Conservation (phyloP, 169 alveolate species). For the Eimeria acervulina region DNA sequence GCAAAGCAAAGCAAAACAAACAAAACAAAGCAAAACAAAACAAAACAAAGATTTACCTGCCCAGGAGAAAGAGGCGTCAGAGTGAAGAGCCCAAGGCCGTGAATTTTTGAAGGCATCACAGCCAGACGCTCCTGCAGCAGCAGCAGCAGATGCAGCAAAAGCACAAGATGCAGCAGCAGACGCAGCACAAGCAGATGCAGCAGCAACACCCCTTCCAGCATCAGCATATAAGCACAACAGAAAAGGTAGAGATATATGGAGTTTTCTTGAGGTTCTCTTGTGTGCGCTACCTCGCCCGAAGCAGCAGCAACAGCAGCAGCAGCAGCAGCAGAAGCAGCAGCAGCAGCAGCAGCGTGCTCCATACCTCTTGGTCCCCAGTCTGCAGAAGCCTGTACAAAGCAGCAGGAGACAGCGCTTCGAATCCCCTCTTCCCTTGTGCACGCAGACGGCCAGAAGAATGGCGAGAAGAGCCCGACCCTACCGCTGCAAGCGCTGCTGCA, state of each 20-base stretch:
- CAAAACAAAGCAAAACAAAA: neutral
- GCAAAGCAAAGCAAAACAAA: neutral
- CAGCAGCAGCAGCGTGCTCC: neutral
- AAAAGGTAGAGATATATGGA: too few relatives aligned
- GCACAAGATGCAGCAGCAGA: neutral
- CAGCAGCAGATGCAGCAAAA: neutral
- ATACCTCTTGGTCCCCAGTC: constrained; percentile 44
- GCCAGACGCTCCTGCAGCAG: constrained; percentile 83
- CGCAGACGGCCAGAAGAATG: constrained; percentile 59
- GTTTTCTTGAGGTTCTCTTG: too few relatives aligned
- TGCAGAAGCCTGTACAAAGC: constrained; percentile 58
- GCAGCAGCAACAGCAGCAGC: neutral
- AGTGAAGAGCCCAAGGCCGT: constrained; percentile 96
- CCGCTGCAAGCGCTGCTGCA: constrained; percentile 31
- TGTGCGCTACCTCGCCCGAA: too few relatives aligned
- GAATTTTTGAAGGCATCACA: constrained; percentile 89
- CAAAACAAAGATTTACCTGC: constrained; percentile 78
- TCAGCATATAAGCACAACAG: neutral
- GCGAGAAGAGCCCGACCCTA: constrained; percentile 39
- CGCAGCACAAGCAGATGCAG: neutral
- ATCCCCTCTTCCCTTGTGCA: constrained; percentile 56
- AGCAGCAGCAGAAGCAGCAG: neutral
- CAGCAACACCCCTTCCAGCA: neutral
- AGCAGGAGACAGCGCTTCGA: constrained; percentile 55
- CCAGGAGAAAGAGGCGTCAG: constrained; percentile 91